Conservation (phyloP, 2,329 filamentous ascomycete genomes). For the Chaetomium globosum region DNA sequence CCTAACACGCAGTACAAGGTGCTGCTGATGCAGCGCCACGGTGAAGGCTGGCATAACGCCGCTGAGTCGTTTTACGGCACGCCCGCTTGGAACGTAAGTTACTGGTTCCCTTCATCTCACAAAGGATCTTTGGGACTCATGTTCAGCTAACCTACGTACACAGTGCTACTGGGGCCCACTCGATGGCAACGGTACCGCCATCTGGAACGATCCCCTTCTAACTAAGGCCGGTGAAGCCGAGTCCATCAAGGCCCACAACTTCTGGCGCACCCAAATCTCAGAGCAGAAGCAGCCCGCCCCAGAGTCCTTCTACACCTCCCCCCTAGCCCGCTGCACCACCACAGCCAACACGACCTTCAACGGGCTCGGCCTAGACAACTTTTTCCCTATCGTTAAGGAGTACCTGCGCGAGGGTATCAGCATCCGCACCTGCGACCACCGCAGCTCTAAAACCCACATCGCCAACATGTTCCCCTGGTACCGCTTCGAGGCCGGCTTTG, state of each 20-base stretch:
- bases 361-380: not conserved
- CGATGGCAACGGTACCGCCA: slow-evolving; percentile 4
- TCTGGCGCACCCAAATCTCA: slow-evolving; percentile 4
- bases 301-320: slow-evolving; percentile 11
- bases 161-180: slow-evolving; percentile 12
- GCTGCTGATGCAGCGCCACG: slow-evolving; percentile 11
- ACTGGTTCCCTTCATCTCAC: no score
- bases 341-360: slow-evolving; percentile 15
- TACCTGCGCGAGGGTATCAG: slow-evolving; percentile 6
- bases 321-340: slow-evolving; percentile 5
- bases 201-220: slow-evolving; percentile 7
- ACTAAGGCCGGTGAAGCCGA: not conserved
- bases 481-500: slow-evolving; percentile 8
- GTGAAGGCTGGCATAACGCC: slow-evolving; percentile 17
- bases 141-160: not conserved
- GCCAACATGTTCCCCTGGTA: slow-evolving; percentile 5
- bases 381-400: slow-evolving; percentile 4
- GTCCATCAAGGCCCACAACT: slow-evolving; percentile 13
- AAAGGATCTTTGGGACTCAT: not conserved
- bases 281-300: slow-evolving; percentile 14
- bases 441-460: slow-evolving; percentile 5
- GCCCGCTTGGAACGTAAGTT: slow-evolving; percentile 16
- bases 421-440: slow-evolving; percentile 10
- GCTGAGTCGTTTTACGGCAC: slow-evolving; percentile 18
- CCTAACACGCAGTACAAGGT: slow-evolving; percentile 13